phyloP scores from a whole-genome alignment of 805 yeast genomes.

The Metschnikowia vanudenii region DNA sequence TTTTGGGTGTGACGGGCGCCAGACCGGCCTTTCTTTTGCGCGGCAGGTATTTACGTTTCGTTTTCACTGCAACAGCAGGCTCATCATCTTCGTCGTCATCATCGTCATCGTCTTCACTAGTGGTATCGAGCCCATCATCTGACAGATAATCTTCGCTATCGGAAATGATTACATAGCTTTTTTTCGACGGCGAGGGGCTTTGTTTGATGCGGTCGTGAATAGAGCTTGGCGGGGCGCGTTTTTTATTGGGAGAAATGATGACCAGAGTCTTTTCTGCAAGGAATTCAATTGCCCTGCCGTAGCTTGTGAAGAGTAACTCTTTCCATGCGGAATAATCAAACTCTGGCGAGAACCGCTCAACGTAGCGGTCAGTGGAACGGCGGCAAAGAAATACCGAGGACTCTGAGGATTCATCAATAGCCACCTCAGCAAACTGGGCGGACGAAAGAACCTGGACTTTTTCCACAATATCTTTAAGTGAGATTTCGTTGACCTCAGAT shows the following conservation, averaged over 20 bases:
- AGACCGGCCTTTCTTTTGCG: constrained; percentile 6
- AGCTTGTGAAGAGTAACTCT: constrained; percentile 19
- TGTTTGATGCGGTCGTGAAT: neutral
- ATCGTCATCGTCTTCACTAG: neutral
- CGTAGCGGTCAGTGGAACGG: constrained; percentile 40
- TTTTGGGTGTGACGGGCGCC: constrained; percentile 3
- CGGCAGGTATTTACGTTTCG: constrained; percentile 5
- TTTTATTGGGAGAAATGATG: constrained; percentile 17
- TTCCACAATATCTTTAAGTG: constrained; percentile 41
- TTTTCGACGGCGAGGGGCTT: neutral
- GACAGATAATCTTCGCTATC: neutral
- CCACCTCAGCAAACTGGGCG: constrained; percentile 30
- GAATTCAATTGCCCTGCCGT: constrained; percentile 9
- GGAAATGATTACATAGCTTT: neutral
- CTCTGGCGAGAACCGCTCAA: constrained; percentile 31
- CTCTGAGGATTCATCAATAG: constrained; percentile 35
- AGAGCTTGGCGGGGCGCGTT: constrained; percentile 6
- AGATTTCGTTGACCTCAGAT: constrained; percentile 46
- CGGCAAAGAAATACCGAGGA: constrained; percentile 37
- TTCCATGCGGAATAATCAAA: constrained; percentile 41
- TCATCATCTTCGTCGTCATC: neutral
- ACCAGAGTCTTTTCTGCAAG: constrained; percentile 17
- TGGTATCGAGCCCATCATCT: neutral
- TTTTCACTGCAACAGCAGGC: neutral
- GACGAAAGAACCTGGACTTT: constrained; percentile 45